A percentile compares a stretch with the other conserved stretches of the same genome.
Conservation (phyloP, 208 protist species). For the Wallacemonas sp. region DNA sequence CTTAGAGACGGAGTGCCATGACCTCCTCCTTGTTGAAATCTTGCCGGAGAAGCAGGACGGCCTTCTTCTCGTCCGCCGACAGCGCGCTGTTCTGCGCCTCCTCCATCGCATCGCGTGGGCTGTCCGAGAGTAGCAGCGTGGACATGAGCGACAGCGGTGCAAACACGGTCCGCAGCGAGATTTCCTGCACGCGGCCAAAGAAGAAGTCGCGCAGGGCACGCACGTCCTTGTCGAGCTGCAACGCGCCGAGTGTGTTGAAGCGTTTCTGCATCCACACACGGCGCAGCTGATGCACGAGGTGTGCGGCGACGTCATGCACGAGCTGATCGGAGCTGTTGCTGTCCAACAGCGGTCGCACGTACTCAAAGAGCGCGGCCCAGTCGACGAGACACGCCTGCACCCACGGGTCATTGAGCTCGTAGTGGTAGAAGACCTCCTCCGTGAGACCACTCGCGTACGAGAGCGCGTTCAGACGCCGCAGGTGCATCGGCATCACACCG, state of each 20-base stretch:
- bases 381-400: slow-evolving; percentile 63
- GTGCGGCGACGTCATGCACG: slow-evolving; percentile 41
- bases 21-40: slow-evolving; percentile 74
- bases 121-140: slow-evolving; percentile 68
- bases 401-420: slow-evolving; percentile 85
- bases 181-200: slow-evolving; percentile 45
- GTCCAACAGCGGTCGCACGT: slow-evolving; percentile 33
- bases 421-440: slow-evolving; percentile 78
- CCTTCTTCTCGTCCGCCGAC: slow-evolving; percentile 71
- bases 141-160: slow-evolving; percentile 43
- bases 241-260: slow-evolving; percentile 64
- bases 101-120: slow-evolving; percentile 66
- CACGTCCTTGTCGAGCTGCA: slow-evolving; percentile 85
- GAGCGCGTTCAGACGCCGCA: slow-evolving; percentile 53
- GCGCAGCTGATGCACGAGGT: slow-evolving; percentile 27
- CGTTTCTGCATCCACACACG: slow-evolving; percentile 49
- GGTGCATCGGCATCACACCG: slow-evolving; percentile 40
- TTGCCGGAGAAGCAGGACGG: slow-evolving; percentile 54
- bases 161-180: slow-evolving; percentile 60
- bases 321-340: slow-evolving; percentile 37
- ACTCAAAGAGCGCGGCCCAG: slow-evolving; percentile 33
- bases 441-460: slow-evolving; percentile 51
- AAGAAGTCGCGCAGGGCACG: slow-evolving; percentile 72
- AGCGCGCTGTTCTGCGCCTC: slow-evolving; percentile 60
- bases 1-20: slow-evolving; percentile 42